A percentile compares a stretch with the other conserved stretches of the same genome.
These are phyloP conservation scores for Phaeotremella skinneri DNA, from an alignment of 768 basidiomycete species.

Conservation along the genomic window DNA sequence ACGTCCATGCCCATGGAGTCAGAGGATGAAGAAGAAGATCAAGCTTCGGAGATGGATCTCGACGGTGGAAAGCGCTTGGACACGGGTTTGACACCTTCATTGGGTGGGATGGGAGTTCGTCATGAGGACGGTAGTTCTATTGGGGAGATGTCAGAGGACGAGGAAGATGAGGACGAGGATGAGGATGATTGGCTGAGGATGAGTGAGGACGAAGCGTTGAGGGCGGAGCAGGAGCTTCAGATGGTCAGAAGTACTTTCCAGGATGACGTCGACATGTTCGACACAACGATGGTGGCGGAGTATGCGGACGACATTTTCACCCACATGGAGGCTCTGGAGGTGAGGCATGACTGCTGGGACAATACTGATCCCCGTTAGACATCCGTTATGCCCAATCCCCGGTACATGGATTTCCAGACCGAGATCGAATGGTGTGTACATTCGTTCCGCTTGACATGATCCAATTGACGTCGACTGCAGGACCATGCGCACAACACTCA, in stretches of 20 bases:
- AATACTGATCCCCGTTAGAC: neutral
- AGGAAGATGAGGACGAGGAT: slow-evolving; percentile 51
- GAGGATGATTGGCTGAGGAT: slow-evolving; percentile 54
- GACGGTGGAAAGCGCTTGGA: slow-evolving; percentile 22
- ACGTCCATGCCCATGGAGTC: slow-evolving; percentile 14
- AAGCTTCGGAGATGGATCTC: slow-evolving; percentile 43
- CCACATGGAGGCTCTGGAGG: slow-evolving; percentile 93
- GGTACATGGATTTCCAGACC: slow-evolving; percentile 89
- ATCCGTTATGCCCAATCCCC: slow-evolving; percentile 69
- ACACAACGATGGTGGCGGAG: slow-evolving; percentile 96
- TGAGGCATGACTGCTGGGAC: slow-evolving; percentile 51
- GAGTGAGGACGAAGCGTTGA: slow-evolving; percentile 44
- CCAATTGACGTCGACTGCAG: slow-evolving; percentile 55
- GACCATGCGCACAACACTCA: slow-evolving; percentile 91
- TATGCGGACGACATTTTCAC: slow-evolving; percentile 97
- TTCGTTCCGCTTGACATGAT: neutral
- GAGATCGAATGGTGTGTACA: slow-evolving; percentile 65
- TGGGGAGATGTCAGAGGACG: slow-evolving; percentile 46
- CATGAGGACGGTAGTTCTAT: slow-evolving; percentile 6
- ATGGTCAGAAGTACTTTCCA: slow-evolving; percentile 64
- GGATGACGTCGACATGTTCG: slow-evolving; percentile 71
- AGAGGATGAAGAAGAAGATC: slow-evolving; percentile 24
- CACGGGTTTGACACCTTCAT: slow-evolving; percentile 23
- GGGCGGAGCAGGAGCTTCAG: slow-evolving; percentile 58
- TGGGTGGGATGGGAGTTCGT: slow-evolving; percentile 13